A percentile compares a stretch with the other conserved stretches of the same genome.
Evolutionary conservation across 306 rosid species (phyloP).

Genomic region (Dryas alaskensis): DNA sequence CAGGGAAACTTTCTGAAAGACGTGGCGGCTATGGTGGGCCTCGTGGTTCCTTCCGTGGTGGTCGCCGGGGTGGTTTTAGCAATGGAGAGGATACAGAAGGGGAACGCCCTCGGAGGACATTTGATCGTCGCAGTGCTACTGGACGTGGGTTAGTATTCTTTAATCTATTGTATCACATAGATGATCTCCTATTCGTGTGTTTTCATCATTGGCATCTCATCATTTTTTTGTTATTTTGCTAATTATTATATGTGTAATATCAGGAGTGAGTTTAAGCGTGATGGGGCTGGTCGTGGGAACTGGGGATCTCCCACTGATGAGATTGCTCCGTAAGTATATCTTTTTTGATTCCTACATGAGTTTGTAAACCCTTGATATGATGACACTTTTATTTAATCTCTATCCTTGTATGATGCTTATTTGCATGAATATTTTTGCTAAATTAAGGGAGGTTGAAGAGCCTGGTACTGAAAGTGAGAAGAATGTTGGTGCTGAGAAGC

Average conservation of each 20-base stretch:
- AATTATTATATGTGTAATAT: neutral
- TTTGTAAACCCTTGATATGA: neutral
- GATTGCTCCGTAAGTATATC: conserved; percentile 44
- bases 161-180: neutral
- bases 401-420: neutral
- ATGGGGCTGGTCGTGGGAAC: conserved; percentile 62
- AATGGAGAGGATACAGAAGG: conserved; percentile 54
- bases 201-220: too few relatives aligned
- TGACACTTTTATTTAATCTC: neutral
- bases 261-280: conserved; percentile 59
- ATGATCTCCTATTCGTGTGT: neutral
- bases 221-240: neutral
- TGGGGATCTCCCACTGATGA: conserved; percentile 60
- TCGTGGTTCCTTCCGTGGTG: conserved; percentile 55
- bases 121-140: conserved; percentile 64
- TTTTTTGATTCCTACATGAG: neutral
- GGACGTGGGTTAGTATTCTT: conserved; percentile 56
- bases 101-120: conserved; percentile 47
- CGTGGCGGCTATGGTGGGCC: conserved; percentile 51
- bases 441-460: conserved; percentile 59
- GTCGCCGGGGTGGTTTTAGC: conserved; percentile 49
- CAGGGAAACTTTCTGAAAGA: conserved; percentile 47
- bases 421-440: neutral
- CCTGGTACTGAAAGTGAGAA: conserved; percentile 58
- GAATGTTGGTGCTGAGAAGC: conserved; percentile 67